A percentile compares a stretch with the other conserved stretches of the same genome.
phyloP scores from a whole-genome alignment of 768 basidiomycete species.

The Lactarius evosmus region DNA sequence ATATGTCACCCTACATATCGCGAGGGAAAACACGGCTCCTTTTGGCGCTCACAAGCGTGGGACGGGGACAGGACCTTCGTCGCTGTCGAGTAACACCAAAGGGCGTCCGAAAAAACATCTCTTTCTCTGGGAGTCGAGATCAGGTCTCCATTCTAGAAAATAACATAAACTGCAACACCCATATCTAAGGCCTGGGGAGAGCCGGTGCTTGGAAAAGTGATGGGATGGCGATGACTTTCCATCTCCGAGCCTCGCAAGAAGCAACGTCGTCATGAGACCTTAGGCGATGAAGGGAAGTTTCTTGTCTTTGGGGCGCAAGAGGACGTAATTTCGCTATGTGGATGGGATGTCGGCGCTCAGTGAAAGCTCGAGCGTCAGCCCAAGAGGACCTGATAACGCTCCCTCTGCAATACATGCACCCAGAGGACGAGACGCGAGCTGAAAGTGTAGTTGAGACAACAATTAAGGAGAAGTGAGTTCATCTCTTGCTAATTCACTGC shows the following conservation, averaged over 20 bases:
- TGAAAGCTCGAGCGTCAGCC: not conserved
- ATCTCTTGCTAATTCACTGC: not conserved
- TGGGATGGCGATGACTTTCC: not conserved
- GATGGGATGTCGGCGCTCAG: not conserved
- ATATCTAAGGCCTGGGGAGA: not conserved
- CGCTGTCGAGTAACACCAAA: not conserved
- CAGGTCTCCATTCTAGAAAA: not conserved
- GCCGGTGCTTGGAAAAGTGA: not conserved
- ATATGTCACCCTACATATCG: not conserved
- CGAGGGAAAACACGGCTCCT: not conserved
- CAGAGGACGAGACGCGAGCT: not conserved
- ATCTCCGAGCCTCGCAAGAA: slow-evolving; percentile 2
- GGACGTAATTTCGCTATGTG: not conserved
- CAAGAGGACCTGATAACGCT: not conserved
- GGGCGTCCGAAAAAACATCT: not conserved
- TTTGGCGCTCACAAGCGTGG: not conserved
- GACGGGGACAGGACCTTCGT: not conserved
- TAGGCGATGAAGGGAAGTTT: not conserved
- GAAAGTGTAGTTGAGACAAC: not conserved
- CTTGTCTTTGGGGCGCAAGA: not conserved
- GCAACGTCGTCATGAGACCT: not conserved
- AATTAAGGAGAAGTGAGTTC: not conserved
- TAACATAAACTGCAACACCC: no score
- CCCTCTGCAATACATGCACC: not conserved
- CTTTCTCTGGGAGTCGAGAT: not conserved